Evolutionary conservation across 2,329 filamentous ascomycete genomes (phyloP).

Genomic region (Stylonectria norvegica): DNA sequence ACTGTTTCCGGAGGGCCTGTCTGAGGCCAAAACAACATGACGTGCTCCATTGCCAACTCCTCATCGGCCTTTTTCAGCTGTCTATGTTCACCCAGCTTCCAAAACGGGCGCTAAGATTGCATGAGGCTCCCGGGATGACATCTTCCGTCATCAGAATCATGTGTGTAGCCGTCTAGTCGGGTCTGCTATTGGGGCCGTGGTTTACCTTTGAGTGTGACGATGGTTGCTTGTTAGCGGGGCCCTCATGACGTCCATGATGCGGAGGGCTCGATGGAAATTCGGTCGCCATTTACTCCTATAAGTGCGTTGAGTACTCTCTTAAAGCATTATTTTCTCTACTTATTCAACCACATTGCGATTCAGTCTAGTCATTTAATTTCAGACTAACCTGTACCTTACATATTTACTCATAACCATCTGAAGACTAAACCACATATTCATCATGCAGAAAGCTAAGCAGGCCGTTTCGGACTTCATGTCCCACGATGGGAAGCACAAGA

Average conservation of each 20-base stretch:
- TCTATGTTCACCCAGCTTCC: too few relatives aligned
- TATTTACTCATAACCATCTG: constrained; percentile 4
- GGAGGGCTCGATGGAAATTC: background rate
- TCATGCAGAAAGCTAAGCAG: constrained; percentile 63
- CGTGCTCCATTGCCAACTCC: too few relatives aligned
- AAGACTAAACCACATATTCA: constrained; percentile 15
- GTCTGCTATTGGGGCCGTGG: too few relatives aligned
- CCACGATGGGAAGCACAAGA: constrained; percentile 63
- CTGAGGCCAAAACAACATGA: too few relatives aligned
- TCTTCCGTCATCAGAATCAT: too few relatives aligned
- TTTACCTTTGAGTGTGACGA: too few relatives aligned
- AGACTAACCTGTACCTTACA: background rate
- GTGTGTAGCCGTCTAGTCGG: too few relatives aligned
- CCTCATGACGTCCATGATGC: background rate
- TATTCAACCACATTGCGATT: background rate
- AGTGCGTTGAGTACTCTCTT: background rate
- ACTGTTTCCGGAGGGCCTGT: too few relatives aligned
- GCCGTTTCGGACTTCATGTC: constrained; percentile 59
- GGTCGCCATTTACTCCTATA: too few relatives aligned
- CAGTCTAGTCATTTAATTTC: background rate
- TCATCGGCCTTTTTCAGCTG: too few relatives aligned
- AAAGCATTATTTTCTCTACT: background rate
- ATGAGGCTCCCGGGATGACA: too few relatives aligned
- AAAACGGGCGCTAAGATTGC: too few relatives aligned
- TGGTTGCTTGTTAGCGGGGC: background rate